A percentile compares a stretch with the other conserved stretches of the same genome.
Evolutionary conservation across 257 asterid genomes (phyloP).

Genomic region (Solanum pinnatisectum): DNA sequence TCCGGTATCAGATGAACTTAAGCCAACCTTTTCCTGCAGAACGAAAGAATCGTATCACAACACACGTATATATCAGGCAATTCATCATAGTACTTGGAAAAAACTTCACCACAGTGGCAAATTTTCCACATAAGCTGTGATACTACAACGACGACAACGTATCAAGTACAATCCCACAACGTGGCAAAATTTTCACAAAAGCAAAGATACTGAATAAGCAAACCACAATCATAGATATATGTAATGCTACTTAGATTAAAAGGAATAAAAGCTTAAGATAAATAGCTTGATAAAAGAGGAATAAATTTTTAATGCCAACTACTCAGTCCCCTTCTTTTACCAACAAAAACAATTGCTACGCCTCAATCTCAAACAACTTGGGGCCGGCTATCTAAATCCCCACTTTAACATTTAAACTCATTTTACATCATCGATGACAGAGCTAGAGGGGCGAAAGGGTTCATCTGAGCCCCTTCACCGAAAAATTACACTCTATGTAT

Average conservation of each 20-base stretch:
- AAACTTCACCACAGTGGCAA: background rate
- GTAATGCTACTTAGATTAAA: background rate
- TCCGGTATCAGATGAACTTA: conserved; percentile 47
- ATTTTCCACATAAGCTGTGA: background rate
- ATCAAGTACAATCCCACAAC: too few species aligned
- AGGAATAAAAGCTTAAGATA: background rate
- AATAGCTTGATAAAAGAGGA: background rate
- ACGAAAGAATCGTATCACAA: background rate
- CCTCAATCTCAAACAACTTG: background rate
- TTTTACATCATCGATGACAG: background rate
- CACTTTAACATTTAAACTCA: background rate
- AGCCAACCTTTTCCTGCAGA: conserved; percentile 63
- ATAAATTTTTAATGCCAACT: background rate
- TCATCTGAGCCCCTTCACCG: background rate
- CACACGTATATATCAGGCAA: background rate
- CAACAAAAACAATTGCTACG: background rate
- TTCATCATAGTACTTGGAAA: background rate
- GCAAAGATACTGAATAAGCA: too few species aligned
- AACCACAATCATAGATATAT: background rate
- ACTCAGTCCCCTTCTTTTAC: background rate
- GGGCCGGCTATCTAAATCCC: background rate
- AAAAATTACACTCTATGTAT: background rate
- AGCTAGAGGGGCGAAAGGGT: background rate
- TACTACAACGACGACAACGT: background rate
- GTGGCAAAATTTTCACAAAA: too few species aligned